These are phyloP conservation scores for Orbilia blumenaviensis DNA, from an alignment of 2,329 filamentous ascomycete species.

Conservation along the genomic window DNA sequence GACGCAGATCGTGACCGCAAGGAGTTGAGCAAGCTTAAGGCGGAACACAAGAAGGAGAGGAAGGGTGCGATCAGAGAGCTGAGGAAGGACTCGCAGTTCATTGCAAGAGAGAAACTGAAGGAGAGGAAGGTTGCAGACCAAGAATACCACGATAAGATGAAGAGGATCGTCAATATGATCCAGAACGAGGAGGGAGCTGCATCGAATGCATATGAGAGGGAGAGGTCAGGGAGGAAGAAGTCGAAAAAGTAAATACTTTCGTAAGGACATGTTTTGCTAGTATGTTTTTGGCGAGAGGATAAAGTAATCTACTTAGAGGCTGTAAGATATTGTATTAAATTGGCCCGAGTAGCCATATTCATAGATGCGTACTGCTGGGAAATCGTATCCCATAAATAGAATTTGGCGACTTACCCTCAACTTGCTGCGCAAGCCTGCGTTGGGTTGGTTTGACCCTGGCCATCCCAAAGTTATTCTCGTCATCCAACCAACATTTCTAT, in stretches of 20 bases:
- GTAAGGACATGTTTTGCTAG: neutral
- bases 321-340: slow-evolving; percentile 7
- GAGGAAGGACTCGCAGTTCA: slow-evolving; percentile 92
- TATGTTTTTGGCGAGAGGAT: neutral
- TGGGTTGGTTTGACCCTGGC: too few relatives aligned
- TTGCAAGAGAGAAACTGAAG: slow-evolving; percentile 86
- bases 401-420: neutral
- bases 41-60: slow-evolving; percentile 91
- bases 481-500: neutral
- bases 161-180: slow-evolving; percentile 89
- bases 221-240: slow-evolving; percentile 78
- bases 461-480: neutral
- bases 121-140: slow-evolving; percentile 93
- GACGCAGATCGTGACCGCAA: slow-evolving; percentile 91
- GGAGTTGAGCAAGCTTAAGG: slow-evolving; percentile 82
- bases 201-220: slow-evolving; percentile 86
- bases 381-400: too few relatives aligned
- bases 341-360: too few relatives aligned
- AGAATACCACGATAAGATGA: slow-evolving; percentile 96
- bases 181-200: slow-evolving; percentile 91
- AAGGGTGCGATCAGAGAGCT: slow-evolving; percentile 95
- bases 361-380: neutral
- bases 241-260: slow-evolving; percentile 64
- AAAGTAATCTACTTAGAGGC: neutral
- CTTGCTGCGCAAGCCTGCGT: neutral